These are phyloP conservation scores for Clarireedia hainanense DNA, from an alignment of 2,329 filamentous ascomycete genomes.

Conservation along the genomic window DNA sequence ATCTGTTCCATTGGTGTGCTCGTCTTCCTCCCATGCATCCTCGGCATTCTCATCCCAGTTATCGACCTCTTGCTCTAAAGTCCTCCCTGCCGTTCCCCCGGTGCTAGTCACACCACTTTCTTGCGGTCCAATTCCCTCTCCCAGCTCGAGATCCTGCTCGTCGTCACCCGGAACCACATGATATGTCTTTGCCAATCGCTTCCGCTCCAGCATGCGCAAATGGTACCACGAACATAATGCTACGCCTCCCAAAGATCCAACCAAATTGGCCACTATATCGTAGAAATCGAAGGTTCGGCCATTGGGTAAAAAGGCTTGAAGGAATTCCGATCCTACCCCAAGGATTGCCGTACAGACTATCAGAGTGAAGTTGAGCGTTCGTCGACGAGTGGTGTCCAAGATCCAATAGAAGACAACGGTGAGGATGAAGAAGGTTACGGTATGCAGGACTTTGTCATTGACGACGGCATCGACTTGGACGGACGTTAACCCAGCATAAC, in stretches of 20 bases:
- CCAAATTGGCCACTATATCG: constrained; percentile 81
- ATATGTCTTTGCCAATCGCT: constrained; percentile 66
- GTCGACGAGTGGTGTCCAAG: constrained; percentile 79
- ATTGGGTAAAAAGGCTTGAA: constrained; percentile 69
- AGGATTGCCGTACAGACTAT: constrained; percentile 67
- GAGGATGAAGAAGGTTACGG: constrained; percentile 81
- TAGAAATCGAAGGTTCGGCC: constrained; percentile 65
- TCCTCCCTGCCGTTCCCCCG: constrained; percentile 30
- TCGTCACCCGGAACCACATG: constrained; percentile 57
- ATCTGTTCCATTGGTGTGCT: constrained; percentile 22
- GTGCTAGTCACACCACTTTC: constrained; percentile 54
- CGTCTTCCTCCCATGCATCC: constrained; percentile 53
- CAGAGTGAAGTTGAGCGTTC: constrained; percentile 76
- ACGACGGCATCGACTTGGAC: constrained; percentile 49
- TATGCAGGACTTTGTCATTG: constrained; percentile 87
- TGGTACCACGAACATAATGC: constrained; percentile 86
- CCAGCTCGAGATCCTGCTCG: constrained; percentile 67
- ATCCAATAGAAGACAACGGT: constrained; percentile 95
- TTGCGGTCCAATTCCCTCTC: constrained; percentile 47
- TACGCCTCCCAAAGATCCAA: constrained; percentile 66
- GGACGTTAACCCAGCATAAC: constrained; percentile 70
- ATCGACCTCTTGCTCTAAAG: constrained; percentile 75
- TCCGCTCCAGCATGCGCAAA: constrained; percentile 86
- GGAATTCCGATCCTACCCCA: constrained; percentile 66
- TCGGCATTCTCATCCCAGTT: constrained; percentile 87